Percentiles rank a stretch among this genome's conserved stretches.
These are phyloP conservation scores for Phytophthora aleatoria DNA, from an alignment of 352 stramenopile genomes.

Conservation along the genomic window DNA sequence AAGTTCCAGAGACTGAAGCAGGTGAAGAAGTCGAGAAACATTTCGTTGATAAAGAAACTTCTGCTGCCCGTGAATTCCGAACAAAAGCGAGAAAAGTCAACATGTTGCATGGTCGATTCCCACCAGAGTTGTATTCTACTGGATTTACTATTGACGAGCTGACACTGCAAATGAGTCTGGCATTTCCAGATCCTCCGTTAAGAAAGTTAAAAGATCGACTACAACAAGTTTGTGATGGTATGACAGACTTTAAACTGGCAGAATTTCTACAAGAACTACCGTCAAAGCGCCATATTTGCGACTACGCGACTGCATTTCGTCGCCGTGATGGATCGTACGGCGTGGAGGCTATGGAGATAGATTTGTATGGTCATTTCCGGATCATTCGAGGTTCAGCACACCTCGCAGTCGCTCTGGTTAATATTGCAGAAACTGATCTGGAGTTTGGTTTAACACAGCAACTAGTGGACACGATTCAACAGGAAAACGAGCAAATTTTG, in stretches of 20 bases:
- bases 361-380: constrained; percentile 82
- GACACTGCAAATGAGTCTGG: constrained; percentile 48
- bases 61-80: constrained; percentile 30
- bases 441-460: constrained; percentile 59
- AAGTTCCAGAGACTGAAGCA: constrained; percentile 46
- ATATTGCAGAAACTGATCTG: constrained; percentile 64
- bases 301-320: constrained; percentile 68
- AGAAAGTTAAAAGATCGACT: constrained; percentile 53
- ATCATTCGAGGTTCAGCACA: constrained; percentile 63
- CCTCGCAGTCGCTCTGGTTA: constrained; percentile 60
- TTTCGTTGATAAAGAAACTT: constrained; percentile 50
- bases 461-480: constrained; percentile 45
- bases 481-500: constrained; percentile 53
- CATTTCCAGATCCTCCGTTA: constrained; percentile 60
- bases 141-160: constrained; percentile 73
- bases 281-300: constrained; percentile 90
- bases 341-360: constrained; percentile 46
- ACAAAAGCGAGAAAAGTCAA: constrained; percentile 45
- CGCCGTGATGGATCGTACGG: constrained; percentile 61
- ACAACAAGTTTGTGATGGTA: constrained; percentile 64
- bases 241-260: constrained; percentile 87
- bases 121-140: constrained; percentile 58
- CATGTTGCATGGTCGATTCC: constrained; percentile 77
- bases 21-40: constrained; percentile 52
- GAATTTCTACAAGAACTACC: constrained; percentile 92